These are phyloP conservation scores for Pythium guiyangense DNA, from an alignment of 352 stramenopile genomes.

Conservation along the genomic window DNA sequence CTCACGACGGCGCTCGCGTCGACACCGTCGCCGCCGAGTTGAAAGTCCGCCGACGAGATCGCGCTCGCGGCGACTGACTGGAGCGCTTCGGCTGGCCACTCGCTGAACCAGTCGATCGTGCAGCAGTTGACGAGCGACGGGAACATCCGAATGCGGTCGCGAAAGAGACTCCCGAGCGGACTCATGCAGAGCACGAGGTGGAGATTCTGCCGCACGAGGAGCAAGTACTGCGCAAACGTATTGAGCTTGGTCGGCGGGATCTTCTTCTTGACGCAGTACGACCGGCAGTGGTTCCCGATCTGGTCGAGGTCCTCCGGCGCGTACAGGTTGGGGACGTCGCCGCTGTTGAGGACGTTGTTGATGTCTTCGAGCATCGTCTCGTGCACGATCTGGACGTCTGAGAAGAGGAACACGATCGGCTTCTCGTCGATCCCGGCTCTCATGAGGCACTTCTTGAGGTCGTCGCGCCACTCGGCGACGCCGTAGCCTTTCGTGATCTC, in stretches of 20 bases:
- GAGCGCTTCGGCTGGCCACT: slow-evolving; percentile 81
- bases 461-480: slow-evolving; percentile 90
- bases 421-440: slow-evolving; percentile 92
- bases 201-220: slow-evolving; percentile 90
- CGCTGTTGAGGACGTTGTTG: slow-evolving; percentile 94
- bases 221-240: slow-evolving; percentile 92
- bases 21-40: slow-evolving; percentile 36
- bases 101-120: slow-evolving; percentile 88
- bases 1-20: slow-evolving; percentile 52
- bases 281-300: slow-evolving; percentile 89
- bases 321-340: slow-evolving; percentile 94
- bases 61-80: slow-evolving; percentile 75
- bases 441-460: slow-evolving; percentile 91
- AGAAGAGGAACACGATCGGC: slow-evolving; percentile 92
- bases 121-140: slow-evolving; percentile 88
- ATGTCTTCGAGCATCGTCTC: slow-evolving; percentile 96
- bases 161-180: slow-evolving; percentile 86
- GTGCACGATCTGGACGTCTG: slow-evolving; percentile 93
- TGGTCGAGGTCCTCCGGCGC: slow-evolving; percentile 88
- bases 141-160: slow-evolving; percentile 90
- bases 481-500: slow-evolving; percentile 95
- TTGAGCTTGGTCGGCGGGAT: slow-evolving; percentile 92
- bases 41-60: slow-evolving; percentile 57
- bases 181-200: slow-evolving; percentile 93
- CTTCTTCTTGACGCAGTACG: slow-evolving; percentile 89